Base-by-base conservation (phyloP, 176 grass and related monocot species). In the Lolium rigidum region DNA sequence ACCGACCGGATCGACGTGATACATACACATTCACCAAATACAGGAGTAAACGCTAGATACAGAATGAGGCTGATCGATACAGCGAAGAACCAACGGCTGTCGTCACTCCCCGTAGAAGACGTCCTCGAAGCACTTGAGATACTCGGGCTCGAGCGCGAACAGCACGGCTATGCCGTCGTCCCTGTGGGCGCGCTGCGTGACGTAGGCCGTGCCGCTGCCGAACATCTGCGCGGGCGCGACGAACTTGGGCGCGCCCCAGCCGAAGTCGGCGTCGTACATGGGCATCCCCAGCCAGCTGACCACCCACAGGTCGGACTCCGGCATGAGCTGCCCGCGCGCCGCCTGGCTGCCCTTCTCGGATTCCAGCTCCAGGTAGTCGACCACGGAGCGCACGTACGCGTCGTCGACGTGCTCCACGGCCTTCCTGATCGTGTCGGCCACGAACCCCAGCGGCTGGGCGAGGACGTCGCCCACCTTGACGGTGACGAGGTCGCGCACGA, bases 201-300 rank as follows among this genome's bases (percentile, higher is more conserved):
- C 77, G 76, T 92, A 97, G 1, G 86, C 95, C 0, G 82, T 87
- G 59, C 95, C 95, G 38, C 88, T 82, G 64, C 86, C 90, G 44
- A 86, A 88, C 88, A 97, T 92, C 84, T 90, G 83, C n/a, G 84
- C 95, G 7, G 87, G 90, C 57, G 87, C 80, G 16, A 91, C 89
- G 76, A 94, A 60, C 44, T 70, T 47, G 0, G 86, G 95, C 28
- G 58, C 25, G 0, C 95, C 95, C 92, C 88, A 97, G 0, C 92
- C 92, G 50, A 97, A 95, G 83, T 97, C 86, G 10, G 90, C 92
- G 66, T 93, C 95, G 85, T 95, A 76, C 61, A 95, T 89, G 44
- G 95, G 95, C 83, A 93, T 57, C 16, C 84, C 88, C 5, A 92
- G 70, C 95, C 92, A 97, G 82, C 95, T 97, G 12, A 89, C 88